phyloP scores from a whole-genome alignment of 208 protist genomes.

The Naegleria fowleri region DNA sequence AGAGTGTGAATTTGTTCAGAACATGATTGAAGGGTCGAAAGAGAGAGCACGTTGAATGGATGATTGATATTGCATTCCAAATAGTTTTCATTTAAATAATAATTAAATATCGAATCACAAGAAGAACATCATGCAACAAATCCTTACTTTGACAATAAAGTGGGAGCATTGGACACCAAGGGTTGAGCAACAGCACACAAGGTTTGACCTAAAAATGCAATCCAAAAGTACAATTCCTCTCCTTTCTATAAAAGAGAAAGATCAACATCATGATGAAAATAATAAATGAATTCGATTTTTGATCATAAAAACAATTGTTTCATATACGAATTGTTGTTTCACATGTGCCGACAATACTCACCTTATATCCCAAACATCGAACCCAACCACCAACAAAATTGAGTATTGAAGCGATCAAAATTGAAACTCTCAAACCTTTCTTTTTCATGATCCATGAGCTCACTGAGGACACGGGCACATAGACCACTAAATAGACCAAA shows the following conservation, averaged over 20 bases:
- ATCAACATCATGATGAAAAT: no score
- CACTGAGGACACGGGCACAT: background rate
- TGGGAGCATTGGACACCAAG: background rate
- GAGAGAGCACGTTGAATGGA: no score
- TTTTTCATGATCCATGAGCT: background rate
- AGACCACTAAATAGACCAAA: background rate
- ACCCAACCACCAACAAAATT: conserved; percentile 24
- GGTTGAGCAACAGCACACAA: background rate
- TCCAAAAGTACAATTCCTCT: conserved; percentile 1
- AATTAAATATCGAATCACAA: no score
- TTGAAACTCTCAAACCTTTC: background rate
- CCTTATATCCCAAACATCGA: background rate
- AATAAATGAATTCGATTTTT: no score
- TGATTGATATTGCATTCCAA: no score
- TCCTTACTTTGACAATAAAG: background rate
- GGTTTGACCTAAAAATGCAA: background rate
- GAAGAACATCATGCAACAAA: background rate
- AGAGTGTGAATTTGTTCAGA: no score
- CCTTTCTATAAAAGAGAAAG: conserved; percentile 11
- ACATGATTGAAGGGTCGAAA: no score
- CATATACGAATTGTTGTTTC: background rate
- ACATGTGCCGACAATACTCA: background rate
- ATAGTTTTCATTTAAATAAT: no score
- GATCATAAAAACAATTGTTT: background rate
- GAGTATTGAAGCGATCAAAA: background rate